Evolutionary conservation across 2,329 filamentous ascomycete species (phyloP).

Genomic region (Lecanicillium sp.): DNA sequence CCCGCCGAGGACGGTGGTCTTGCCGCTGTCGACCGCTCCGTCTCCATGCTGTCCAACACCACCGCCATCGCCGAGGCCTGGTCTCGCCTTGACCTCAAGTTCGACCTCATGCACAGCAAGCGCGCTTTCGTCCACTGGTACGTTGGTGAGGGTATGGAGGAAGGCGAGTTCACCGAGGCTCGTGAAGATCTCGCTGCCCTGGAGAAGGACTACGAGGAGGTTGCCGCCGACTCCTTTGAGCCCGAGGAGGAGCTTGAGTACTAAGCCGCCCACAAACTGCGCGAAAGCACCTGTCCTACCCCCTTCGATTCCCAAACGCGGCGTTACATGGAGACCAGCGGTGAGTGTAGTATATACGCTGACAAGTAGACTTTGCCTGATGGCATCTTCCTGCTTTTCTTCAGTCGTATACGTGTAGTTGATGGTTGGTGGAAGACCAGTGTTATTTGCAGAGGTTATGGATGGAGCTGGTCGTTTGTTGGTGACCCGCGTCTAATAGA

Average conservation of each 20-base stretch:
- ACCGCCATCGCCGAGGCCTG: slow-evolving; percentile 68
- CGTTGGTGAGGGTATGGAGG: slow-evolving; percentile 87
- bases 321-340: not conserved
- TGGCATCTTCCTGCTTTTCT: too few relatives aligned
- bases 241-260: slow-evolving; percentile 67
- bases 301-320: not conserved
- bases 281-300: slow-evolving; percentile 1
- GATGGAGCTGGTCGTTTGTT: slow-evolving; percentile 5
- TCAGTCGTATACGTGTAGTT: too few relatives aligned
- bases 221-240: slow-evolving; percentile 64
- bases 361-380: too few relatives aligned
- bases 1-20: slow-evolving; percentile 49
- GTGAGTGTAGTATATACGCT: too few relatives aligned
- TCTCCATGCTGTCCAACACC: slow-evolving; percentile 69
- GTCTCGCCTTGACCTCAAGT: slow-evolving; percentile 67
- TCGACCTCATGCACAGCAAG: slow-evolving; percentile 74
- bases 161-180: slow-evolving; percentile 82
- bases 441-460: not conserved
- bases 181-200: slow-evolving; percentile 79
- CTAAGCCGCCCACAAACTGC: slow-evolving; percentile 37
- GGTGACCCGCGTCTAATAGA: slow-evolving; percentile 2
- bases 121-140: slow-evolving; percentile 73
- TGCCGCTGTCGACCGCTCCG: slow-evolving; percentile 53
- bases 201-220: slow-evolving; percentile 83
- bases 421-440: not conserved